Base-by-base conservation (phyloP, 768 basidiomycete species). In the Dioszegia crocea region DNA sequence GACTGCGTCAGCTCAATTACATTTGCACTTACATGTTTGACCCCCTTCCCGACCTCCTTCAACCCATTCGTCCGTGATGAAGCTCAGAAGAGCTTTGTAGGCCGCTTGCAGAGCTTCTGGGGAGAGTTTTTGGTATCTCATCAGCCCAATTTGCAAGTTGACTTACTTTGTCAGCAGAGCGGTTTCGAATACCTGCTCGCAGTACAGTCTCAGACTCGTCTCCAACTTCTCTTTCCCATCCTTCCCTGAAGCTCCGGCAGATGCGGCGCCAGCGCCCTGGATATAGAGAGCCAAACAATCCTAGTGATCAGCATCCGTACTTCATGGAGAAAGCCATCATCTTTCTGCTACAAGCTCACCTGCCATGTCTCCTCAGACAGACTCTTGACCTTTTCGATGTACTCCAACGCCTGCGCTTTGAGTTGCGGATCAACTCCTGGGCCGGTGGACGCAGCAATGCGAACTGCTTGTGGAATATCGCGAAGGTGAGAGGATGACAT, bases 41-140 rank as follows among this genome's bases (percentile, higher is more conserved):
- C 82, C 84, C 23, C 84, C 83, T 79, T 97, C 93, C 44, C 90
- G 89, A 30, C 85, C 78, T 31, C 93, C 93, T 65, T 84, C 82
- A 19, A 91, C 83, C 79, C 88, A 97, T 81, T 96, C 93, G 19
- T 86, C 84, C 75, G 87, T 86, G 59, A 94, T 86, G 73, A 94
- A 96, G 24, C 83, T 80, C 60, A 92, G 78, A 56, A 93, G 78
- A 50, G 88, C 83, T 77, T 88, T 86, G 67, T 88, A 88, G 47
- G 94, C 67, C 2, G 71, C 65, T 29, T 64, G 47, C 30, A 76
- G 70, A 62, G 12, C 71, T 66, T 9, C 62, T 56, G 0, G 65
- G 62, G 19, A 76, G 68, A 5, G 69, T 51, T 61, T 77, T 78
- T 33, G 33, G 14, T 6, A 33, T 33, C 33, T 33, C 8, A 57